Evolutionary conservation across 2,329 filamentous ascomycete genomes (phyloP).

Genomic region (Fusarium bactridioides): DNA sequence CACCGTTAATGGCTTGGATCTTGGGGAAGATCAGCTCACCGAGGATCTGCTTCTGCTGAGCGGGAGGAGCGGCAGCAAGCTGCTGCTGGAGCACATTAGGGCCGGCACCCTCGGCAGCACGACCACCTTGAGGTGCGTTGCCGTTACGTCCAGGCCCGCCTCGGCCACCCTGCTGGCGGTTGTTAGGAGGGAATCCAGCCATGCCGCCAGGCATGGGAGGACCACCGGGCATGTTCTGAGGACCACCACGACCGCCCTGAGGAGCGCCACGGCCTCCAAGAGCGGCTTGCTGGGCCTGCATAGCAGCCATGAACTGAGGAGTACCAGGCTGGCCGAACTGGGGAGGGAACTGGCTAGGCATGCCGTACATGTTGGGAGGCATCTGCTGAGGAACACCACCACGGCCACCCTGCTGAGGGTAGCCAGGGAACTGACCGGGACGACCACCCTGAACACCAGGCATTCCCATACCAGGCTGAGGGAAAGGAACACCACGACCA

Average conservation of each 20-base stretch:
- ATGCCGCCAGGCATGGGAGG: slow-evolving; percentile 65
- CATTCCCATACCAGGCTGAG: slow-evolving; percentile 69
- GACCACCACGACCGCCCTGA: slow-evolving; percentile 71
- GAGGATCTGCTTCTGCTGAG: slow-evolving; percentile 97
- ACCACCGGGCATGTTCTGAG: slow-evolving; percentile 71
- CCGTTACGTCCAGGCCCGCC: slow-evolving; percentile 54
- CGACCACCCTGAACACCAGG: slow-evolving; percentile 81
- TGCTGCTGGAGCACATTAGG: slow-evolving; percentile 62
- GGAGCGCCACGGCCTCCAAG: slow-evolving; percentile 71
- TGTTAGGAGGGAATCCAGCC: slow-evolving; percentile 66
- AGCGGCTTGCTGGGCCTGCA: slow-evolving; percentile 74
- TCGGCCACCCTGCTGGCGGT: slow-evolving; percentile 61
- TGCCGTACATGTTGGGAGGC: slow-evolving; percentile 84
- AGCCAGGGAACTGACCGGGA: slow-evolving; percentile 85
- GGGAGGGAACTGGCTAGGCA: slow-evolving; percentile 82
- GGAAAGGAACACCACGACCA: slow-evolving; percentile 73
- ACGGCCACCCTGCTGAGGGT: slow-evolving; percentile 87
- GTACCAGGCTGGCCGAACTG: slow-evolving; percentile 82
- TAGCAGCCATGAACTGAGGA: slow-evolving; percentile 81
- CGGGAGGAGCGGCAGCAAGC: slow-evolving; percentile 64
- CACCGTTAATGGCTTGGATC: slow-evolving; percentile 93
- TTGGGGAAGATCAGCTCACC: slow-evolving; percentile 98
- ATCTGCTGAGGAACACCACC: slow-evolving; percentile 88
- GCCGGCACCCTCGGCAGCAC: slow-evolving; percentile 49
- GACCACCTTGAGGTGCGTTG: slow-evolving; percentile 59